Base-by-base conservation (phyloP, 2,329 filamentous ascomycete genomes). In the Diaporthe capsici region DNA sequence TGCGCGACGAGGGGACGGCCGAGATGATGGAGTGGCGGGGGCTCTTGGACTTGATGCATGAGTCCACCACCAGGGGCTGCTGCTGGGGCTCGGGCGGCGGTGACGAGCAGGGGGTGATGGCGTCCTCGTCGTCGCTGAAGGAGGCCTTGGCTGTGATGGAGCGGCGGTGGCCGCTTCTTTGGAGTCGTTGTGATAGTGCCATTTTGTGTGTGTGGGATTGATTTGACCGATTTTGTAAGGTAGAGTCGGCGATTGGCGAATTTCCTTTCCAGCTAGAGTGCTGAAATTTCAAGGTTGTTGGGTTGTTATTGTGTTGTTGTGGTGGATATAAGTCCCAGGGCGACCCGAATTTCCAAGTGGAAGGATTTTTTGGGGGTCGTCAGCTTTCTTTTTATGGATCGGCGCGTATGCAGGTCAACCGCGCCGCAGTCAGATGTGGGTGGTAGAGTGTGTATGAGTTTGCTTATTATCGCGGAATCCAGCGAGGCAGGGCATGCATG, bases 41-140 rank as follows among this genome's bases (percentile, higher is more conserved):
- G 63, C 20, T 53, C 44, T 44, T 63, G 42, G 34, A 28, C 25
- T 49, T 42, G n/a, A 28, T 17, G 9, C 60, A 51, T 25, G 39
- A 17, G 49, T 25, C 31, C 17, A 31, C 13, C 22, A 44, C 31
- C 25, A 10, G 49, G 8, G 47, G 37, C 51, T 71, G 65, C 57
- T 74, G 70, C 22, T 74, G 75, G 34, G 72, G 71, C 39, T 70
- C 68, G 37, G 63, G 75, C 25, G 73, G 77, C 17, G 65, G 77
- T 12, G 72, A 72, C 20, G 68, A 68, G 71, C 73, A 77, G 53
- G 75, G 78, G 10, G 78, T 77, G 63, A 78, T 80, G 58, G 77
- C 78, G 65, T 78, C 76, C 60, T 78, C 78, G 58, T 78, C 76
- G 58, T 78, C 76, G 73, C 75, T 74, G 39, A 78, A 75, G 22